Percentiles rank a stretch among this genome's conserved stretches.
phyloP scores from a whole-genome alignment of 2,329 filamentous ascomycete species.

The Bimuria novae-zelandiae region DNA sequence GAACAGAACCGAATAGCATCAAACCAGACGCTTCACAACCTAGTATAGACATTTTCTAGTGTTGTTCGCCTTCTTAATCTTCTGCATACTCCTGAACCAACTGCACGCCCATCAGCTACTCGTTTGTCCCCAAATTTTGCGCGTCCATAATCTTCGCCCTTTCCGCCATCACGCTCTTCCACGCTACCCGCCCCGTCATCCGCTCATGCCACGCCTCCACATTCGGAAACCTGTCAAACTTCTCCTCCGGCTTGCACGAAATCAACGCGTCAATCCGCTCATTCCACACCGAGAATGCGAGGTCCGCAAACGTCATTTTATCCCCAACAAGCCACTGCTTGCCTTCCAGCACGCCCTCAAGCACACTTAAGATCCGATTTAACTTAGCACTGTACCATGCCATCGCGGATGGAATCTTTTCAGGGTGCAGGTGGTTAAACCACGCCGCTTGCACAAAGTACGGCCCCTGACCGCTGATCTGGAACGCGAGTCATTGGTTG shows the following conservation, averaged over 20 bases:
- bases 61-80: too few species aligned
- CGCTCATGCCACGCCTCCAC: neutral
- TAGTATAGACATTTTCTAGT: too few species aligned
- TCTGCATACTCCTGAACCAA: too few species aligned
- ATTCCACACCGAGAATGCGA: conserved; percentile 46
- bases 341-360: conserved; percentile 41
- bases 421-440: conserved; percentile 45
- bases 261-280: conserved; percentile 24
- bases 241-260: conserved; percentile 4
- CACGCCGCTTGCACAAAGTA: conserved; percentile 52
- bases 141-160: too few species aligned
- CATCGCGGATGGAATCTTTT: conserved; percentile 50
- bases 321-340: conserved; percentile 50
- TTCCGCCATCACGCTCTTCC: neutral
- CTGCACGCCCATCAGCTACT: too few species aligned
- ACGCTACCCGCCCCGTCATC: neutral
- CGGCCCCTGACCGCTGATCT: conserved; percentile 42
- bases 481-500: conserved; percentile 41
- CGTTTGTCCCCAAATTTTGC: neutral
- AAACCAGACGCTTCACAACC: too few species aligned
- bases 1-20: too few species aligned
- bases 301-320: conserved; percentile 50
- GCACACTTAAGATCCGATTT: conserved; percentile 50
- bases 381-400: conserved; percentile 53
- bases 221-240: neutral